Evolutionary conservation across 805 yeast species (phyloP).

Genomic region (Ogataea sp.): DNA sequence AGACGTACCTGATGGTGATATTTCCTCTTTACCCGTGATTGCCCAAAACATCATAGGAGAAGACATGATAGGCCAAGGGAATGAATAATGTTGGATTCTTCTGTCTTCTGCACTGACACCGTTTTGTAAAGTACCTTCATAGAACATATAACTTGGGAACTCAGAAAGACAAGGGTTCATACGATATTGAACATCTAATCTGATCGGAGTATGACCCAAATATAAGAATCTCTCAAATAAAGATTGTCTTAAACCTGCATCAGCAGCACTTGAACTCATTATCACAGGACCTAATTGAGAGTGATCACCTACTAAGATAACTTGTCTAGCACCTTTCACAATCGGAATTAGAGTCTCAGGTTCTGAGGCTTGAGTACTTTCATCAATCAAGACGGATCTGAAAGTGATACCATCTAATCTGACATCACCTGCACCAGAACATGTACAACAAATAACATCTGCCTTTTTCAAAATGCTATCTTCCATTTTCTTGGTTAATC

Average conservation of each 20-base stretch:
- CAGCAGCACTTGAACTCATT: conserved; percentile 68
- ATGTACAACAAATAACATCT: conserved; percentile 83
- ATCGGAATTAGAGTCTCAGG: conserved; percentile 88
- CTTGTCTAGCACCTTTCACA: conserved; percentile 83
- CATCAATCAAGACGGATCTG: conserved; percentile 81
- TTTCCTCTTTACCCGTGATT: conserved; percentile 81
- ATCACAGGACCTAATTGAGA: conserved; percentile 94
- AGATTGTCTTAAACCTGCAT: conserved; percentile 82
- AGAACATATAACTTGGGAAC: conserved; percentile 85
- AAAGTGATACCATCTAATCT: conserved; percentile 51
- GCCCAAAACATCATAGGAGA: conserved; percentile 97
- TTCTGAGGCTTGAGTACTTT: conserved; percentile 89
- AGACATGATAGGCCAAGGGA: conserved; percentile 88
- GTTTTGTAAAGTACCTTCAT: conserved; percentile 86
- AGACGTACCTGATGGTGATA: conserved; percentile 73
- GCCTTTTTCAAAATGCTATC: conserved; percentile 40
- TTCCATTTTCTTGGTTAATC: conserved; percentile 41
- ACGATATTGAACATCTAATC: conserved; percentile 89
- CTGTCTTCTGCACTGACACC: conserved; percentile 81
- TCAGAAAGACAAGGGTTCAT: conserved; percentile 88
- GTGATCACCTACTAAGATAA: conserved; percentile 86
- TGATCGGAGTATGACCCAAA: conserved; percentile 75
- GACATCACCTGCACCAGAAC: conserved; percentile 85
- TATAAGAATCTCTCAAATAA: conserved; percentile 78
- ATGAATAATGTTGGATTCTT: conserved; percentile 40